Conservation (phyloP, 192 early-diverging fungal genomes). For the Umbelopsis sp. region DNA sequence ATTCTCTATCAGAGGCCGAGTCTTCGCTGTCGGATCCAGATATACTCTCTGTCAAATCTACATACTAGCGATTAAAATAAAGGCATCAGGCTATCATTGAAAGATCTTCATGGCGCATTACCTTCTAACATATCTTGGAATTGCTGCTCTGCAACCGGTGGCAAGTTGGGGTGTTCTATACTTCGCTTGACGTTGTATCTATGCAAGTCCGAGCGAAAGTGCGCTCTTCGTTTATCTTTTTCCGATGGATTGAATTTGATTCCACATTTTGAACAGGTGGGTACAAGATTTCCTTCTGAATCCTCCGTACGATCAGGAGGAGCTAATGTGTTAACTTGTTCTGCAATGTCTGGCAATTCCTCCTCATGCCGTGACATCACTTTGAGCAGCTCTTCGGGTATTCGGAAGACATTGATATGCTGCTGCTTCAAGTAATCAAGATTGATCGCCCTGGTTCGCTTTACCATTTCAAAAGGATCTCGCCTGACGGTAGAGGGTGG, state of each 20-base stretch:
- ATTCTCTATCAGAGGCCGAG: constrained; percentile 23
- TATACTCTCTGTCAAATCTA: constrained; percentile 47
- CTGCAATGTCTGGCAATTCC: neutral
- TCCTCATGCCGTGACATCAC: neutral
- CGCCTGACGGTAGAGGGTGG: neutral
- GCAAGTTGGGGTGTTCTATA: constrained; percentile 31
- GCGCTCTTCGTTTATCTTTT: constrained; percentile 44
- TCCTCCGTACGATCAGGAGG: constrained; percentile 15
- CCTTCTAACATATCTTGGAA: constrained; percentile 57
- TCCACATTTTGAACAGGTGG: constrained; percentile 48
- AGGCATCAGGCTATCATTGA: neutral
- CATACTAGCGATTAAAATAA: neutral
- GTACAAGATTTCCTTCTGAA: constrained; percentile 19
- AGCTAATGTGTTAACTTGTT: too few relatives aligned
- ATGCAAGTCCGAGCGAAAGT: constrained; percentile 58
- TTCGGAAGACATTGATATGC: constrained; percentile 6
- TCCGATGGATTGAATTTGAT: constrained; percentile 30
- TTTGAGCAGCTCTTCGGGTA: constrained; percentile 14
- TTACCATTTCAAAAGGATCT: neutral
- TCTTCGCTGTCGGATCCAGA: constrained; percentile 49
- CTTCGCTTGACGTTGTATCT: constrained; percentile 58
- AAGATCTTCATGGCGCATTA: constrained; percentile 13
- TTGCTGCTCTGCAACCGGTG: constrained; percentile 43
- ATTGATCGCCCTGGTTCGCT: neutral
- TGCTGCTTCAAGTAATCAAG: neutral